These are phyloP conservation scores for Myrica gale DNA, from an alignment of 306 rosid genomes.

Conservation along the genomic window DNA sequence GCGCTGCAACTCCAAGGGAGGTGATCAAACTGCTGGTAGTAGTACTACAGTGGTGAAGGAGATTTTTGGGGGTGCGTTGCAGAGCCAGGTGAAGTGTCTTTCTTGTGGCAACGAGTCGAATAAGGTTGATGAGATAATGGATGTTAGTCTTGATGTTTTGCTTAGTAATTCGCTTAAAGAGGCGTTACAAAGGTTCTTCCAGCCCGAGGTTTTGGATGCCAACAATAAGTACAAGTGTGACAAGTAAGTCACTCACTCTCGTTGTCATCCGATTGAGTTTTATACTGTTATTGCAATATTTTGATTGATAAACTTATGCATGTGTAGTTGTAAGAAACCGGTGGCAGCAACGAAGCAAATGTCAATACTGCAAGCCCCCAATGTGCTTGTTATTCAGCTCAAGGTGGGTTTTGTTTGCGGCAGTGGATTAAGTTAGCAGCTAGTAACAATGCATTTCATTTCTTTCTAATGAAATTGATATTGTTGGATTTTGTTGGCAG, in stretches of 20 bases:
- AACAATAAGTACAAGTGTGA: conserved; percentile 95
- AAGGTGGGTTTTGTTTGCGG: conserved; percentile 54
- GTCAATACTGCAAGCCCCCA: conserved; percentile 93
- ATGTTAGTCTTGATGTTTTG: conserved; percentile 94
- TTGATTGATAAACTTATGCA: conserved; percentile 31
- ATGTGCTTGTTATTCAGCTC: conserved; percentile 83
- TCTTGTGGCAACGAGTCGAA: conserved; percentile 91
- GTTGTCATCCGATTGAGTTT: background rate
- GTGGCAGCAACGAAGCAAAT: conserved; percentile 92
- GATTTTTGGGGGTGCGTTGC: conserved; percentile 93
- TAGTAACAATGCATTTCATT: background rate
- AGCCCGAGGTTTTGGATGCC: conserved; percentile 90
- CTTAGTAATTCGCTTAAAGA: conserved; percentile 88
- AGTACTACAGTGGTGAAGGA: conserved; percentile 67
- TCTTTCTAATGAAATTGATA: conserved; percentile 25
- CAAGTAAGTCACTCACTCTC: conserved; percentile 45
- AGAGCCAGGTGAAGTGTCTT: conserved; percentile 97
- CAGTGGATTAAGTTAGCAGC: conserved; percentile 13
- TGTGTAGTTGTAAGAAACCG: conserved; percentile 81
- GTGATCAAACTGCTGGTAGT: conserved; percentile 29
- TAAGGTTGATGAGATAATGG: conserved; percentile 99
- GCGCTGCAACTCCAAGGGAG: conserved; percentile 4
- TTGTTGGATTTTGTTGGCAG: conserved; percentile 54
- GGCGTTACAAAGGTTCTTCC: conserved; percentile 82
- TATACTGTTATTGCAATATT: background rate